Evolutionary conservation across 257 asterid genomes (phyloP).

Genomic region (Solanum clarkiae): DNA sequence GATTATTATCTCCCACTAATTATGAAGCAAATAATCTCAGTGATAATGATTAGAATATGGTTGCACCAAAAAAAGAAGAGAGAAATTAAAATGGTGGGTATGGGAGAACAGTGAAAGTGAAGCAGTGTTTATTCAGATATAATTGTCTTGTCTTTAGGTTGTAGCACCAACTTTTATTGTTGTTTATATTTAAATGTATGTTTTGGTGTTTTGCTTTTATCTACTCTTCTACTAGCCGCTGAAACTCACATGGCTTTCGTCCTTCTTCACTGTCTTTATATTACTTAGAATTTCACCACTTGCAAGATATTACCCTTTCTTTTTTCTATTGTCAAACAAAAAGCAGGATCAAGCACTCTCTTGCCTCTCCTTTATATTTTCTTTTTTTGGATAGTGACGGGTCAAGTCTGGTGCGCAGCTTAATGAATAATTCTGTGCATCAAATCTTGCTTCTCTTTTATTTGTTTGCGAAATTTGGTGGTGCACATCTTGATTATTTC

Average conservation of each 20-base stretch:
- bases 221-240: background rate
- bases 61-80: background rate
- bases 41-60: conserved; percentile 1
- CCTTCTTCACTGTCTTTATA: conserved; percentile 19
- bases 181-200: conserved; percentile 4
- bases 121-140: background rate
- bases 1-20: conserved; percentile 16
- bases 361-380: background rate
- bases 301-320: background rate
- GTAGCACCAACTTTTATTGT: background rate
- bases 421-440: too few species aligned
- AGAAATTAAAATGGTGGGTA: background rate
- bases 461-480: background rate
- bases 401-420: background rate
- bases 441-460: too few species aligned
- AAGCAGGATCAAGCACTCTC: background rate
- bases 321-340: background rate
- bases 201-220: conserved; percentile 6
- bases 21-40: conserved; percentile 23
- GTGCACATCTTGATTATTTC: background rate
- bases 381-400: background rate
- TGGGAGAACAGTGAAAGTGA: background rate
- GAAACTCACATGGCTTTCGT: conserved; percentile 18
- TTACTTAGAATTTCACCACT: background rate
- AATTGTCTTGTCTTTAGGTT: conserved; percentile 1